These are phyloP conservation scores for Citrus maxima DNA, from an alignment of 345 rosid species.

Conservation along the genomic window DNA sequence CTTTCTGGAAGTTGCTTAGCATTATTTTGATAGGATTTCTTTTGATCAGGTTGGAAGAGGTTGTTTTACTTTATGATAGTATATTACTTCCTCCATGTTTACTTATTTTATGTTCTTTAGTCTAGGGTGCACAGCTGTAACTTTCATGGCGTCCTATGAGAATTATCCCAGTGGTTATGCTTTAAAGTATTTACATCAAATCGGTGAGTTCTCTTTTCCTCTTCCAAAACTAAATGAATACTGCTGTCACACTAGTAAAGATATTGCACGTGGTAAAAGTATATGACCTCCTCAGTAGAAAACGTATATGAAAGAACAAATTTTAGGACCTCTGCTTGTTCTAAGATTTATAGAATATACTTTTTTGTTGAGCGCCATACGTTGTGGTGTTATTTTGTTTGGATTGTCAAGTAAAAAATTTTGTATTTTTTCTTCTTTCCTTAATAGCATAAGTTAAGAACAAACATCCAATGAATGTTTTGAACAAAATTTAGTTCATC, in stretches of 20 bases:
- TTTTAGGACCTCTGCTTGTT: neutral
- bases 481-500: neutral
- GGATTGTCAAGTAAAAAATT: no score
- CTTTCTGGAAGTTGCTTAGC: conserved; percentile 68
- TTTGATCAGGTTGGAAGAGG: conserved; percentile 56
- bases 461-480: neutral
- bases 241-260: neutral
- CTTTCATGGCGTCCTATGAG: conserved; percentile 82
- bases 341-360: neutral
- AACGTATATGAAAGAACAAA: neutral
- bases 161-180: conserved; percentile 95
- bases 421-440: neutral
- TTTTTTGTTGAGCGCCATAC: neutral
- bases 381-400: neutral
- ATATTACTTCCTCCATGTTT: conserved; percentile 11
- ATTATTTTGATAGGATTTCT: conserved; percentile 56
- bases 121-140: conserved; percentile 72
- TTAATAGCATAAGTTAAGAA: no score
- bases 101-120: conserved; percentile 48
- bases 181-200: conserved; percentile 66
- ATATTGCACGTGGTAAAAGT: neutral
- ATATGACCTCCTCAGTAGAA: no score
- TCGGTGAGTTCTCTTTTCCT: conserved; percentile 47
- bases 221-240: neutral
- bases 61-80: conserved; percentile 3